Percentiles rank a stretch among this genome's conserved stretches.
Conservation (phyloP, 2,329 filamentous ascomycete species). For the Microcyclospora pomicola region DNA sequence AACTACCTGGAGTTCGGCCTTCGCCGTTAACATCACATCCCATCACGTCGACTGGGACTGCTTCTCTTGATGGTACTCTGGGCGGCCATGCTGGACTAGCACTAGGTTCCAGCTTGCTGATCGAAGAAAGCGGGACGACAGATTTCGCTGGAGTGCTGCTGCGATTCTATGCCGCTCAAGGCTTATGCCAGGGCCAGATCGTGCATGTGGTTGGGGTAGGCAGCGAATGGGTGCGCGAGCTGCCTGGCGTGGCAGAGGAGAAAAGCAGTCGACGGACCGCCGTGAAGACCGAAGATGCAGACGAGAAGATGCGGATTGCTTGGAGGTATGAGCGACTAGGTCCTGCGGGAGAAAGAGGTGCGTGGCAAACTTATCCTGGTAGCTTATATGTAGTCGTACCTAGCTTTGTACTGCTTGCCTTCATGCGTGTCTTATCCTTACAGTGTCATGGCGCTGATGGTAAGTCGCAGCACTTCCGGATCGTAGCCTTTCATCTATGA, state of each 20-base stretch:
- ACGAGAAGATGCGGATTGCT: slow-evolving; percentile 92
- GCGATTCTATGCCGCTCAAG: slow-evolving; percentile 84
- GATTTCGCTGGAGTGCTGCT: slow-evolving; percentile 80
- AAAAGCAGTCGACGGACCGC: slow-evolving; percentile 17
- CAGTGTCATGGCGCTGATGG: slow-evolving; percentile 6
- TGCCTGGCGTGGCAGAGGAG: slow-evolving; percentile 54
- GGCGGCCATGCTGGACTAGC: slow-evolving; percentile 77
- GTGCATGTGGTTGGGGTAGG: slow-evolving; percentile 73
- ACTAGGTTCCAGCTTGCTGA: slow-evolving; percentile 63
- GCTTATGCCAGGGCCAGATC: slow-evolving; percentile 77
- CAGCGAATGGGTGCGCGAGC: slow-evolving; percentile 43
- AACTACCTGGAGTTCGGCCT: slow-evolving; percentile 50
- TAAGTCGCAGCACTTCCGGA: slow-evolving; percentile 17
- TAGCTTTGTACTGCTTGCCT: too few relatives aligned
- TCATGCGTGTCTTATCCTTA: background rate
- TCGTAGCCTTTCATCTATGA: slow-evolving; percentile 8
- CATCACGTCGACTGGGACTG: slow-evolving; percentile 82
- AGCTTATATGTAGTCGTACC: too few relatives aligned
- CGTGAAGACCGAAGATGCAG: slow-evolving; percentile 26
- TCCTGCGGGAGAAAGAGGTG: slow-evolving; percentile 55
- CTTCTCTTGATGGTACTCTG: slow-evolving; percentile 70
- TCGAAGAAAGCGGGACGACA: slow-evolving; percentile 84
- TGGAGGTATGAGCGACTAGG: slow-evolving; percentile 89
- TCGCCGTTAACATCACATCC: slow-evolving; percentile 78
- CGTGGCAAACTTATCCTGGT: slow-evolving; percentile 16